Conservation (phyloP, 2,329 filamentous ascomycete genomes). For the Sporothrix pseudoabietina region DNA sequence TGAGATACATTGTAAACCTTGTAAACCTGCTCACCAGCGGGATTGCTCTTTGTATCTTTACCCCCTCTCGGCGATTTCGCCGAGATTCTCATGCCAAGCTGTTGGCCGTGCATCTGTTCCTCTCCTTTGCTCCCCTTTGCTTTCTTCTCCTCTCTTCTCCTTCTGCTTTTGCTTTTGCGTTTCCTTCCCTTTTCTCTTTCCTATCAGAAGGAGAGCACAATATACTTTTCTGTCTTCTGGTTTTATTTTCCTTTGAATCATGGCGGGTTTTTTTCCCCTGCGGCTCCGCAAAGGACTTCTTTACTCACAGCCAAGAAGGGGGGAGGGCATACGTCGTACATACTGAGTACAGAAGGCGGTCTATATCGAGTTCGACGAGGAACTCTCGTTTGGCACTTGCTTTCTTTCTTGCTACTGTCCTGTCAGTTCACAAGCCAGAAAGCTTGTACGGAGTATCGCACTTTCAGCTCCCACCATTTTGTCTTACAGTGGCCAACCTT, state of each 20-base stretch:
- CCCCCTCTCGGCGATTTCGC: not conserved
- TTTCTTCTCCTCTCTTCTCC: not conserved
- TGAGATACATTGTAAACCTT: not conserved
- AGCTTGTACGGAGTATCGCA: not conserved
- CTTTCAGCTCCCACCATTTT: not conserved
- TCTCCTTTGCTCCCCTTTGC: not conserved
- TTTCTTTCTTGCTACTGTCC: slow-evolving; percentile 4
- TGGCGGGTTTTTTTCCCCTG: not conserved
- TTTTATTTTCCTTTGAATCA: slow-evolving; percentile 6
- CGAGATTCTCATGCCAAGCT: not conserved
- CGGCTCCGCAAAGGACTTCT: not conserved
- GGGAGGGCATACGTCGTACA: not conserved
- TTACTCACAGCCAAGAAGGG: not conserved
- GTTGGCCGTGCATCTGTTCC: not conserved
- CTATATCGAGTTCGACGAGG: not conserved
- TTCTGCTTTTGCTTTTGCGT: slow-evolving; percentile 14
- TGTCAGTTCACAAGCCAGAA: not conserved
- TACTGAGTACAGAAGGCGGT: not conserved
- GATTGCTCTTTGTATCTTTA: not conserved
- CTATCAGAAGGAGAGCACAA: not conserved
- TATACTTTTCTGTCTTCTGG: not conserved
- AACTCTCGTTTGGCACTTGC: not conserved
- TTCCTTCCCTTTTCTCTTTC: not conserved
- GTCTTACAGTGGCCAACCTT: not conserved
- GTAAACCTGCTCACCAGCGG: not conserved